Conservation (phyloP, 257 asterid genomes). For the Knoxia roxburghii region DNA sequence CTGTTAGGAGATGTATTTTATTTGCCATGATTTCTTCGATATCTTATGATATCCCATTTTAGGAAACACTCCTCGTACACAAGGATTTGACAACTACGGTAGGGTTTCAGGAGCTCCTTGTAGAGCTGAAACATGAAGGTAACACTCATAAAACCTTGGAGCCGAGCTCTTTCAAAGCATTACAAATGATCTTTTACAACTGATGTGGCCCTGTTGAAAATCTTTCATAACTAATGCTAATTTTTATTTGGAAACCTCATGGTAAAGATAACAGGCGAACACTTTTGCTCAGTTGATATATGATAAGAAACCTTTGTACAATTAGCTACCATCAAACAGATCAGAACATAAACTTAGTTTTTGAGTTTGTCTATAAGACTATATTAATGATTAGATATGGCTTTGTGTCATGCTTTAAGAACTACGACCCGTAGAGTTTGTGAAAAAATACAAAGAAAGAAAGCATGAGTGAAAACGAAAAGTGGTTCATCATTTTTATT, state of each 20-base stretch:
- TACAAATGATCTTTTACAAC: background rate
- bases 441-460: background rate
- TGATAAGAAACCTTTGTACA: too few relatives aligned
- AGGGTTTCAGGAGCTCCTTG: constrained; percentile 45
- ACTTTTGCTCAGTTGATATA: too few relatives aligned
- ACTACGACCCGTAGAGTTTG: background rate
- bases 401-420: background rate
- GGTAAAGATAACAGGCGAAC: background rate
- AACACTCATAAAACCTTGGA: background rate
- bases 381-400: background rate
- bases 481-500: background rate
- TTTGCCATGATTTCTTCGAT: background rate
- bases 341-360: too few relatives aligned
- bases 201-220: too few relatives aligned
- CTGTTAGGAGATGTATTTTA: background rate
- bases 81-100: constrained; percentile 46
- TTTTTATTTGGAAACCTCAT: background rate
- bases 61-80: constrained; percentile 87
- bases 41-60: constrained; percentile 8
- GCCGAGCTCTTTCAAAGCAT: too few relatives aligned
- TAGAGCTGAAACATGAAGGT: constrained; percentile 74
- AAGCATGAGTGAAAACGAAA: background rate
- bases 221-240: too few relatives aligned
- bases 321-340: background rate
- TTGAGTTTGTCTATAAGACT: background rate